Percentiles rank a stretch among this genome's conserved stretches.
phyloP scores from a whole-genome alignment of 352 stramenopile genomes.

The Phytophthora pseudosyringae region DNA sequence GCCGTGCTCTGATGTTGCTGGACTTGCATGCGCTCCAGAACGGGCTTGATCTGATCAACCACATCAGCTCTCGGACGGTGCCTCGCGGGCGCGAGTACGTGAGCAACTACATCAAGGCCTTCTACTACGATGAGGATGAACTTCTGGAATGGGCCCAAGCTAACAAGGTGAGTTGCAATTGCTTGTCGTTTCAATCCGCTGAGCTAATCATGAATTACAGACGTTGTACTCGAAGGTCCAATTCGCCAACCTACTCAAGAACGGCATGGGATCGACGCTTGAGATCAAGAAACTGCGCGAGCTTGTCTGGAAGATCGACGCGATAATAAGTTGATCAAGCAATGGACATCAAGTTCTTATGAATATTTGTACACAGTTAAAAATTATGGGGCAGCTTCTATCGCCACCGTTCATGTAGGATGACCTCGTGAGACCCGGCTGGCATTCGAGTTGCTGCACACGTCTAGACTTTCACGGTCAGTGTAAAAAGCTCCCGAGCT shows the following conservation, averaged over 20 bases:
- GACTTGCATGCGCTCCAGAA: constrained; percentile 93
- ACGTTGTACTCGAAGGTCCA: constrained; percentile 62
- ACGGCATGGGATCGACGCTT: constrained; percentile 65
- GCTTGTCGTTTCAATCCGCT: neutral
- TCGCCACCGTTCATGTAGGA: constrained; percentile 32
- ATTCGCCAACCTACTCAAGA: constrained; percentile 70
- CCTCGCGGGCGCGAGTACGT: constrained; percentile 70
- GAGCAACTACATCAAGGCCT: constrained; percentile 90
- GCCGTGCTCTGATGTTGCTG: constrained; percentile 96
- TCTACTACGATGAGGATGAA: constrained; percentile 88
- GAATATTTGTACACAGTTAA: constrained; percentile 49
- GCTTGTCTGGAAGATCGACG: constrained; percentile 70
- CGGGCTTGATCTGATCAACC: constrained; percentile 83
- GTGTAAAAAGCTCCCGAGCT: constrained; percentile 8
- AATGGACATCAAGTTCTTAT: constrained; percentile 30
- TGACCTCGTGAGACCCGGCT: constrained; percentile 18
- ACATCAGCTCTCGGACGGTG: constrained; percentile 60
- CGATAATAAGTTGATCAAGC: constrained; percentile 46
- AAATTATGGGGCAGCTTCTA: constrained; percentile 43
- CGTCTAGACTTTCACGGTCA: constrained; percentile 3
- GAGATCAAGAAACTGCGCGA: constrained; percentile 60
- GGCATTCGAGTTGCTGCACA: neutral
- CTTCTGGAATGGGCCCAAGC: constrained; percentile 82
- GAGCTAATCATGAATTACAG: constrained; percentile 33
- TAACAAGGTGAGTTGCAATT: constrained; percentile 61